These are phyloP conservation scores for Murraya koenigii DNA, from an alignment of 345 rosid genomes.

Conservation along the genomic window DNA sequence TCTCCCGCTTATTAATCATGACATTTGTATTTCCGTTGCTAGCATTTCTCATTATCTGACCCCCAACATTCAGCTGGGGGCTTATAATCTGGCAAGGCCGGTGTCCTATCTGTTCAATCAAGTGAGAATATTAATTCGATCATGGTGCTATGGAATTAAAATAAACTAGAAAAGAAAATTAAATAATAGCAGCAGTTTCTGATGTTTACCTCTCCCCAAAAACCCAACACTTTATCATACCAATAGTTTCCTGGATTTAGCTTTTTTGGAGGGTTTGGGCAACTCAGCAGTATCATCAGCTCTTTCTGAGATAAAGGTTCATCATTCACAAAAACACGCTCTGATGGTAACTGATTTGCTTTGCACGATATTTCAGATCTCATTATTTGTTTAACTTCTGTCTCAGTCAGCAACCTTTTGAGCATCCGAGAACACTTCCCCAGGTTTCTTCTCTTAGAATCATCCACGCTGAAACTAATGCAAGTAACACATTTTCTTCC, in stretches of 20 bases:
- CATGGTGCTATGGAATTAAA: constrained; percentile 2
- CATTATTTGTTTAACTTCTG: constrained; percentile 59
- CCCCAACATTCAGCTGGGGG: constrained; percentile 52
- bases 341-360: constrained; percentile 69
- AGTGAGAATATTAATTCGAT: constrained; percentile 16
- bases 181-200: constrained; percentile 3
- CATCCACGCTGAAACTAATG: constrained; percentile 62
- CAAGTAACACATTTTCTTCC: constrained; percentile 83
- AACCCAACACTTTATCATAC: constrained; percentile 82
- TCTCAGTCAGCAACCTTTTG: constrained; percentile 43
- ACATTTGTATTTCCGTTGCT: constrained; percentile 78
- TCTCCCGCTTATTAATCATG: constrained; percentile 57
- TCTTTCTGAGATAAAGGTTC: constrained; percentile 45
- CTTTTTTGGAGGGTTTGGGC: constrained; percentile 64
- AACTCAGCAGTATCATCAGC: constrained; percentile 50
- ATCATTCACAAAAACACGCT: constrained; percentile 54
- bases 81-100: constrained; percentile 78
- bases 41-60: constrained; percentile 32
- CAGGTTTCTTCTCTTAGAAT: constrained; percentile 49
- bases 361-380: constrained; percentile 52
- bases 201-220: constrained; percentile 86
- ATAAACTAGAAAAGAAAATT: background rate
- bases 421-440: constrained; percentile 72
- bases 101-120: constrained; percentile 59
- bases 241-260: constrained; percentile 77